Evolutionary conservation across 106 monocot species (phyloP).

Genomic region (Dioscorea dumetorum): DNA sequence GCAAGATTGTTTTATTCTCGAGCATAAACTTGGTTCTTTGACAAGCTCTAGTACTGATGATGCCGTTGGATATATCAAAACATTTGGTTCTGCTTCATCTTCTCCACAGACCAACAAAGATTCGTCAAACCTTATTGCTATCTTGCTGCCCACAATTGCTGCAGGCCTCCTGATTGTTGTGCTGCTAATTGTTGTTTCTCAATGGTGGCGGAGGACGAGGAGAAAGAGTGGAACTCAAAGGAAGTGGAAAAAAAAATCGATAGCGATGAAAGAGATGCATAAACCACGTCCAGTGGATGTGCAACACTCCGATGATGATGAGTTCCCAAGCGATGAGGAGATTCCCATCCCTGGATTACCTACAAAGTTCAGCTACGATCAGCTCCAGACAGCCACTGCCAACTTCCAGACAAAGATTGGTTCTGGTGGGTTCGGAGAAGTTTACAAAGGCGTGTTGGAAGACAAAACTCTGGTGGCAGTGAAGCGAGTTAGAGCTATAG

Average conservation of each 20-base stretch:
- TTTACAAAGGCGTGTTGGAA: constrained; percentile 59
- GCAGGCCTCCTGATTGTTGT: constrained; percentile 42
- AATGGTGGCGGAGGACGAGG: constrained; percentile 28
- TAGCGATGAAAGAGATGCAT: constrained; percentile 8
- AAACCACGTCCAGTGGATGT: not conserved
- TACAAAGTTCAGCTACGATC: constrained; percentile 47
- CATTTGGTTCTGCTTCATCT: constrained; percentile 1
- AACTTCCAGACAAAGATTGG: constrained; percentile 55
- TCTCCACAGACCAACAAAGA: not conserved
- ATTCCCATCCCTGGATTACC: constrained; percentile 71
- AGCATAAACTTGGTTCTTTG: constrained; percentile 50
- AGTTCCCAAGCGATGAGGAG: constrained; percentile 6
- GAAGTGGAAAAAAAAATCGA: not conserved
- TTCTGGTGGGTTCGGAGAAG: constrained; percentile 80
- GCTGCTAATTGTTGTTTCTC: constrained; percentile 15
- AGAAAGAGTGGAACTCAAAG: not conserved
- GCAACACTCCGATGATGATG: constrained; percentile 16
- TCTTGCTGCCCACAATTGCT: constrained; percentile 56
- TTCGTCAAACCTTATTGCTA: constrained; percentile 17
- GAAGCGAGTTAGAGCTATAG: constrained; percentile 44
- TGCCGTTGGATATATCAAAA: constrained; percentile 49
- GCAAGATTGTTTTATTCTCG: constrained; percentile 38
- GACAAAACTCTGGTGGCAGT: constrained; percentile 66
- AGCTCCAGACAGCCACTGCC: constrained; percentile 51
- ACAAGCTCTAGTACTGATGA: constrained; percentile 2